Base-by-base conservation (phyloP, 139 green algal species). In the Coccomyxa sp. region DNA sequence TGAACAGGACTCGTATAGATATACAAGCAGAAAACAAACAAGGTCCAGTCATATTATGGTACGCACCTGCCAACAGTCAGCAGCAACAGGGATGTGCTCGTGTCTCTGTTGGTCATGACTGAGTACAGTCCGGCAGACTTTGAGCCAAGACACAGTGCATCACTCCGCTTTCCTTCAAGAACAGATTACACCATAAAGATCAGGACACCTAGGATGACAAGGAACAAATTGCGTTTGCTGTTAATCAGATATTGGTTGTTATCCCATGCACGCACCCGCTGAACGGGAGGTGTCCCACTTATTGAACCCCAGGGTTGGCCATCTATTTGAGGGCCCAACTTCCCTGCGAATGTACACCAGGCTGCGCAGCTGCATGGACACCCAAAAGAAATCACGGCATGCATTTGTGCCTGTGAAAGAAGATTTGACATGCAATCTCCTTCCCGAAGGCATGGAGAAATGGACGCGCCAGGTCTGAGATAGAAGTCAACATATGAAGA, bases 281-380 rank as follows among this genome's bases (percentile, higher is more conserved):
- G 23, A 74, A 74, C 81, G 71, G 9, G 87, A 87, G 66, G 93
- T 74, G 66, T 88, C 68, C 83, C 85, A 94, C 45, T 91, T 88
- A 45, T 86, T 85, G 60, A 76, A 68, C 7, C 68, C 67, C 23
- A 85, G 82, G 7, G 82, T 28, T 81, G 28, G 21, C 63, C 79
- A 79, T 13, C 0, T 45, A 27, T 1, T 23, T 58, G 21, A 67
- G 63, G 60, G 71, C 38, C 76, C 66, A 77, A 81, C 84, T 85
- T 28, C 75, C 30, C 14, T 59, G 59, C 68, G 31, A 16, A 74
- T 51, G 74, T n/a, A 59, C 9, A 25, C 21, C 4, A 71, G 63
- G 63, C 63, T 71, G 4, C 21, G 63, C 63, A 71, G 63, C 63
- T 71, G 63, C 63, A 11, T 71, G 21, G 4, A 71, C 63, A 71